Base-by-base conservation (phyloP, 371 early-diverging fungal species). In the Fennellomyces sp. region DNA sequence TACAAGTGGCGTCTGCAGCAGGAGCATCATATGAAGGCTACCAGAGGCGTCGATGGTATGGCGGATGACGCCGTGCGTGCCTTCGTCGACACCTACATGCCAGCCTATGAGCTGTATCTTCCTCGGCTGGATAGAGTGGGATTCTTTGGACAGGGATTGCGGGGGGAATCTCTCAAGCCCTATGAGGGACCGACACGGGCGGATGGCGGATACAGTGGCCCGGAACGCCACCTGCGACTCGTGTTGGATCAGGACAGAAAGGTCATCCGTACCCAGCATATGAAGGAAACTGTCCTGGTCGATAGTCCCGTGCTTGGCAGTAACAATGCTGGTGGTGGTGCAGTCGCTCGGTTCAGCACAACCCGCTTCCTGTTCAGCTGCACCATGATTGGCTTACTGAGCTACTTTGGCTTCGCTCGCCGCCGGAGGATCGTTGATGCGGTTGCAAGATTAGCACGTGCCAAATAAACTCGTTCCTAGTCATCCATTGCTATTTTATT, bases 41-140 rank as follows among this genome's bases (percentile, higher is more conserved):
- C 64, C 2, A 58, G 70, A 3, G 73, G 72, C 17, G 85, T 80
- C 0, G 45, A 64, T 0, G 88, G 86, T 0, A 67, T 97, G 75
- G 83, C 82, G 2, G 83, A 88, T 39, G 82, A 82, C 23, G 85
- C 89, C 64, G 91, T 97, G 10, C 63, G 75, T 2, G 84, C 84
- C 21, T 97, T 97, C 86, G 92, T 97, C 2, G 82, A 90, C 26
- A 81, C 93, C 31, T 97, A 93, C 65, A 91, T 96, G 92, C 97
- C 97, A 1, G 86, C 87, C 2, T 97, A 97, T 68, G 85, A 88
- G 54, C 72, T 94, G 47, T 91, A 90, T 58, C 64, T 91, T 48
- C 86, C 86, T 5, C 56, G 77, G 11, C 65, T 91, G 31, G 63
- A 75, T 38, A 53, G 66, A 11, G 73, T 80, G 41, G 85, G 85